Percentiles rank a stretch among this genome's conserved stretches.
Evolutionary conservation across 345 rosid species (phyloP).

Genomic region (Geranium rotundifolium): DNA sequence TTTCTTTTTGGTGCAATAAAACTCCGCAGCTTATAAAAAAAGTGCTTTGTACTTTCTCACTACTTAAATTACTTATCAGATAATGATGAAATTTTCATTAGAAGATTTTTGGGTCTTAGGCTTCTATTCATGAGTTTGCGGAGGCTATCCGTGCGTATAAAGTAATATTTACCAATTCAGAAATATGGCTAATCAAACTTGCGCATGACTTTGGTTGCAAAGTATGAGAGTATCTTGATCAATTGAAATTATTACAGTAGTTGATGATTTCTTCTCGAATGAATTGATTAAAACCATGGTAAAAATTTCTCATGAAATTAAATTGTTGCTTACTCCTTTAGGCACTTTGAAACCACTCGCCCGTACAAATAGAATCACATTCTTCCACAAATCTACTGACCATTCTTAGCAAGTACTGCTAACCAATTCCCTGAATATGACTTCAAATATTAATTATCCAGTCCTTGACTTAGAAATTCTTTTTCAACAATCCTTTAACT

Average conservation of each 20-base stretch:
- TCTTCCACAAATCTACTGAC: slow-evolving; percentile 47
- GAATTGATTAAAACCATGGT: not conserved
- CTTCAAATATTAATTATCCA: too few species aligned
- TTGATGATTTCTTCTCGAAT: slow-evolving; percentile 1
- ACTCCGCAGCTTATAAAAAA: too few species aligned
- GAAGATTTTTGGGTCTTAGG: slow-evolving; percentile 28
- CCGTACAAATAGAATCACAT: slow-evolving; percentile 42
- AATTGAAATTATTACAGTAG: not conserved
- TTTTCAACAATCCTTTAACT: not conserved
- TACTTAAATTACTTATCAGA: not conserved
- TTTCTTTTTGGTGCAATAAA: too few species aligned
- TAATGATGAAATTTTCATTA: not conserved
- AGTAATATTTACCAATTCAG: slow-evolving; percentile 93
- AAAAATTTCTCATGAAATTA: slow-evolving; percentile 7
- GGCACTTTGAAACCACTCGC: slow-evolving; percentile 66
- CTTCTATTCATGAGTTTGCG: slow-evolving; percentile 64
- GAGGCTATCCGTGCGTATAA: slow-evolving; percentile 88
- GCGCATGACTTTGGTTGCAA: slow-evolving; percentile 54
- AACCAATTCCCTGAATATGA: slow-evolving; percentile 4
- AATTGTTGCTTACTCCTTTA: slow-evolving; percentile 18
- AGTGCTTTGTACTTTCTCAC: not conserved
- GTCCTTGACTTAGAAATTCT: too few species aligned
- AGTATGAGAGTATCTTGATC: slow-evolving; percentile 23
- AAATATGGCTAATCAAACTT: slow-evolving; percentile 61
- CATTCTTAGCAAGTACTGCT: slow-evolving; percentile 47